Conservation (phyloP, 2,329 filamentous ascomycete species). For the Hymenoscyphus repandus region DNA sequence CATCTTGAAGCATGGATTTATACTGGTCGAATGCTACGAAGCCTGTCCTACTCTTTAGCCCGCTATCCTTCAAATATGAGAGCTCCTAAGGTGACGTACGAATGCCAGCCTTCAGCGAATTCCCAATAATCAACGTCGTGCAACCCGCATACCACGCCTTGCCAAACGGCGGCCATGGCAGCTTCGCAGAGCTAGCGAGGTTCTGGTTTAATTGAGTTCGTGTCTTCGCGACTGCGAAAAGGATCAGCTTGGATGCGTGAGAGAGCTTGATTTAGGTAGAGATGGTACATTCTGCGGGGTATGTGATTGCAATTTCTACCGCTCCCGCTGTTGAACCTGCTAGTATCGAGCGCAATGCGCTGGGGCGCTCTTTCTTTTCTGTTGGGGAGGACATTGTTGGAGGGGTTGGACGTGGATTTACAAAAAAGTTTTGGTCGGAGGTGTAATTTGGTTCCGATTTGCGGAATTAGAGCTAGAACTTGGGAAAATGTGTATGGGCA, state of each 20-base stretch:
- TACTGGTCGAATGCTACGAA: slow-evolving; percentile 97
- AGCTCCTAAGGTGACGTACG: slow-evolving; percentile 49
- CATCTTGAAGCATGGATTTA: slow-evolving; percentile 75
- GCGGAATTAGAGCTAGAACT: too few relatives aligned
- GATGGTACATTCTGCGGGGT: slow-evolving; percentile 78
- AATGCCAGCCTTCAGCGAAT: slow-evolving; percentile 93
- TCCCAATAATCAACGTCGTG: slow-evolving; percentile 93
- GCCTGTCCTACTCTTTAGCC: slow-evolving; percentile 39
- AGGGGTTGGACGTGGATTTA: too few relatives aligned
- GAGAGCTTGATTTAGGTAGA: slow-evolving; percentile 25
- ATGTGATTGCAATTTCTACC: slow-evolving; percentile 72
- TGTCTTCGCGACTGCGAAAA: slow-evolving; percentile 70
- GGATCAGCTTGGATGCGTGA: not conserved
- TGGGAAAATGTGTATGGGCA: too few relatives aligned
- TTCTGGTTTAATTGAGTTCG: slow-evolving; percentile 86
- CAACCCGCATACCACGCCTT: slow-evolving; percentile 96
- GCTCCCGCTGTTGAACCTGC: slow-evolving; percentile 92
- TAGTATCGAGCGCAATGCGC: slow-evolving; percentile 80
- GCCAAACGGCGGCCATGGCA: slow-evolving; percentile 93
- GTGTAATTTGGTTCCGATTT: not conserved
- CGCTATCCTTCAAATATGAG: not conserved
- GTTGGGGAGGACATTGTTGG: too few relatives aligned
- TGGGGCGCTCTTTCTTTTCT: slow-evolving; percentile 48
- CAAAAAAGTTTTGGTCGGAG: too few relatives aligned
- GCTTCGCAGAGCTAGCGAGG: slow-evolving; percentile 74